phyloP scores from a whole-genome alignment of 2,329 filamentous ascomycete species.

The Trichoderma semiorbis region DNA sequence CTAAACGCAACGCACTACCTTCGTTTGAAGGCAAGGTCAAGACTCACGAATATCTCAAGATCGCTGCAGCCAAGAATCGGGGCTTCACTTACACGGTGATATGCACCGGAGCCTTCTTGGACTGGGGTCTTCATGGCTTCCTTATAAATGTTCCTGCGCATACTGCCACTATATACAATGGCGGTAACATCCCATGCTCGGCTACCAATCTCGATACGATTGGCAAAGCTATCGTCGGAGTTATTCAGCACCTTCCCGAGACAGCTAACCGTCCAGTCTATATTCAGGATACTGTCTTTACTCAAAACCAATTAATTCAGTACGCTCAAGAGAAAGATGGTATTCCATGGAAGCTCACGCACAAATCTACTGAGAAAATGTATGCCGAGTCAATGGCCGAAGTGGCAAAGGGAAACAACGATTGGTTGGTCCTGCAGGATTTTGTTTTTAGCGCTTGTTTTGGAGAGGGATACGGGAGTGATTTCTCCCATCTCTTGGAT shows the following conservation, averaged over 20 bases:
- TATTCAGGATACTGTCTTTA: not conserved
- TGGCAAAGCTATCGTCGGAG: not conserved
- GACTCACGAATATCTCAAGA: not conserved
- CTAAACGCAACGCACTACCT: not conserved
- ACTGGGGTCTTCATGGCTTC: not conserved
- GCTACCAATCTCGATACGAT: not conserved
- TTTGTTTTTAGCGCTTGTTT: not conserved
- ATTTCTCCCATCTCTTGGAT: not conserved
- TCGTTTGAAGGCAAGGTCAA: not conserved
- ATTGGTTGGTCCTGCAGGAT: not conserved
- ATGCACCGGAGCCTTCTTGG: not conserved
- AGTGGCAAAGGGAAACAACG: not conserved
- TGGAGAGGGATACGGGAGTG: not conserved
- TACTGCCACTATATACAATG: not conserved
- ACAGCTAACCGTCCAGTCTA: not conserved
- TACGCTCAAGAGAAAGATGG: not conserved
- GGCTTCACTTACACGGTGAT: not conserved
- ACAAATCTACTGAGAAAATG: not conserved
- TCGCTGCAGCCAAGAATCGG: not conserved
- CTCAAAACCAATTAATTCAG: not conserved
- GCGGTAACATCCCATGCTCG: not conserved
- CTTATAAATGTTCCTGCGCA: not conserved
- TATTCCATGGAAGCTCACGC: not conserved
- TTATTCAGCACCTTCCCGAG: not conserved
- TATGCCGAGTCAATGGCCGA: not conserved